These are phyloP conservation scores for Pichia sp. DNA, from an alignment of 1,139 yeast genomes.

Conservation along the genomic window DNA sequence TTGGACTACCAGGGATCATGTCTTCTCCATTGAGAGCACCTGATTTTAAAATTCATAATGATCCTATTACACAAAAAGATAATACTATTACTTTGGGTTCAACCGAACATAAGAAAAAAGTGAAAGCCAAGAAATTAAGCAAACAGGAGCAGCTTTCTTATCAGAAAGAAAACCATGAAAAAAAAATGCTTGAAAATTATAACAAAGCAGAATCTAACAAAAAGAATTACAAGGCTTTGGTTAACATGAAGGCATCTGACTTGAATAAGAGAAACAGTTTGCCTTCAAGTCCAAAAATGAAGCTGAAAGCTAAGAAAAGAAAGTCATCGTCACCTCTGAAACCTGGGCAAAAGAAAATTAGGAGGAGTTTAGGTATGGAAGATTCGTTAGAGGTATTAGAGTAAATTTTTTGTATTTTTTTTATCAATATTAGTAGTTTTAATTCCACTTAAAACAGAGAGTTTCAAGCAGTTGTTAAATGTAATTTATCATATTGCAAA, in stretches of 20 bases:
- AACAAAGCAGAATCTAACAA: neutral
- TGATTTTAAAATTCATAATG: conserved; percentile 14
- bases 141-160: conserved; percentile 2
- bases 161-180: conserved; percentile 8
- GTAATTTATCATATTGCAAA: no score
- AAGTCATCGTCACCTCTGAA: conserved; percentile 15
- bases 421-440: neutral
- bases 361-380: conserved; percentile 12
- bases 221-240: conserved; percentile 4
- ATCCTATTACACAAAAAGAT: conserved; percentile 3
- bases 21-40: conserved; percentile 14
- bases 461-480: no score
- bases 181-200: conserved; percentile 1
- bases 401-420: neutral
- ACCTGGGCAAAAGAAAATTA: conserved; percentile 12
- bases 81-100: conserved; percentile 8
- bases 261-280: conserved; percentile 5
- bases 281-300: neutral
- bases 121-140: neutral
- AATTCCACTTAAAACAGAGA: neutral
- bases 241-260: conserved; percentile 5
- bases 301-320: conserved; percentile 6
- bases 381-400: conserved; percentile 13
- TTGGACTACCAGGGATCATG: conserved; percentile 11
- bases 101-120: neutral